Evolutionary conservation across 306 rosid species (phyloP).

Genomic region (Corylus americana): DNA sequence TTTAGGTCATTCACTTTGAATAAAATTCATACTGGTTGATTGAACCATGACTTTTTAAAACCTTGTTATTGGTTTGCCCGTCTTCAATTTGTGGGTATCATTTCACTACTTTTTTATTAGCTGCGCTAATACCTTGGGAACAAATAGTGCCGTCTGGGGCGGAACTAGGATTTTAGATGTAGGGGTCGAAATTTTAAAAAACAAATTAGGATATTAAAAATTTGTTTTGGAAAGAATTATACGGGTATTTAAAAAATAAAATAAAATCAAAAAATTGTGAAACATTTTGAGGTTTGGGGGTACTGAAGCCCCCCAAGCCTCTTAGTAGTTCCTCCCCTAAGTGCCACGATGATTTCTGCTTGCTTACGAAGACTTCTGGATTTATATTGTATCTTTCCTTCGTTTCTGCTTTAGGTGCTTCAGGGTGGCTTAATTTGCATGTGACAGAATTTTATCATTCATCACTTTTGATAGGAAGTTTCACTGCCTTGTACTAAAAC

Average conservation of each 20-base stretch:
- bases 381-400: neutral
- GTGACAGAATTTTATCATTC: neutral
- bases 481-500: neutral
- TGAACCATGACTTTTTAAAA: neutral
- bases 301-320: no score
- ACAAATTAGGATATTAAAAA: no score
- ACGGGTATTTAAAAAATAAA: no score
- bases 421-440: neutral
- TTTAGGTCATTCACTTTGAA: neutral
- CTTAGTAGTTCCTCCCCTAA: no score
- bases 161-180: no score
- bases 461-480: neutral
- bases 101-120: neutral
- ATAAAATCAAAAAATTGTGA: no score
- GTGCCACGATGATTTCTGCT: neutral
- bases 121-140: neutral
- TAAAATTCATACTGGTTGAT: neutral
- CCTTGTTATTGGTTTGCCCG: neutral
- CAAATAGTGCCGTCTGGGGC: neutral
- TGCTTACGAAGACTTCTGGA: neutral
- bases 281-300: no score
- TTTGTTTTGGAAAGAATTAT: no score
- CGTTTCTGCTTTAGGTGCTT: neutral
- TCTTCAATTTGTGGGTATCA: neutral
- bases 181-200: no score